A percentile compares a stretch with the other conserved stretches of the same genome.
These are phyloP conservation scores for Sorghum bicolor DNA, from an alignment of 176 grass and related monocot species.

Conservation along the genomic window Sorghum_bicolor_NCBIv3 NC_012878.2:56630501-56631000, in stretches of 20 bases:
- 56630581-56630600: too few species aligned
- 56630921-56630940: background rate
- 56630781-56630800: slow-evolving; percentile 37
- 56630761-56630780: background rate
- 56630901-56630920: slow-evolving; percentile 44
- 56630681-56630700: background rate
- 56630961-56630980: slow-evolving; percentile 47
- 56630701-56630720: background rate
- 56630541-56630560: too few species aligned
- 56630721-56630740: background rate
- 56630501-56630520: too few species aligned
- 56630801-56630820: slow-evolving; percentile 32
- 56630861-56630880: background rate
- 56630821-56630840: slow-evolving; percentile 21
- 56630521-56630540: too few species aligned
- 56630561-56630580: too few species aligned
- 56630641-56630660: background rate
- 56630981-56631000: slow-evolving; percentile 48
- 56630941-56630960: slow-evolving; percentile 33
- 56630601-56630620: background rate
- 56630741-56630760: background rate
- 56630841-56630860: slow-evolving; percentile 22
- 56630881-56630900: slow-evolving; percentile 2
- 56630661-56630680: background rate
- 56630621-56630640: background rate